Evolutionary conservation across 305 asterid genomes (phyloP), one percentile per base, ranked within the genome.

Genomic region (Fraxinus latifolia): DNA sequence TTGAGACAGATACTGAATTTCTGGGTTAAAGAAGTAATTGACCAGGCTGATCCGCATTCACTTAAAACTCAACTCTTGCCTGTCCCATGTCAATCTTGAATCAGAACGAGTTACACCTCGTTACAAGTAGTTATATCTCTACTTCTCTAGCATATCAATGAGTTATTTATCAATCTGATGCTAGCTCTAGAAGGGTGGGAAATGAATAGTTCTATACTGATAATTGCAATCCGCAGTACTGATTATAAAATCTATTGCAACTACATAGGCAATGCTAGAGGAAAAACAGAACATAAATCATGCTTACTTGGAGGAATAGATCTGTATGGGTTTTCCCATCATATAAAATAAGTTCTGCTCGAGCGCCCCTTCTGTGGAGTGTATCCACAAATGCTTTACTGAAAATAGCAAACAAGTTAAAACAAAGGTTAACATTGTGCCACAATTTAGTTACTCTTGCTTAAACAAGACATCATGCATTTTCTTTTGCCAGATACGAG

Each of bases 281-380:
- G 53, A 37, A 58, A 32, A 71, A 58, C 2, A 25, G 65, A 15
- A 44, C 32, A 86, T 11, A 80, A 75, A 55, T 55, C 74, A 82
- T 80, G 70, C 91, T 89, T 84, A 94, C 99, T 84, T 96, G 99
- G 81, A 96, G 91, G 90, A 96, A 96, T 79, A 96, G 82, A 90
- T 96, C 99, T 19, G 98, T 93, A 85, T 95, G 99, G 74, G 97
- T 91, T 89, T 95, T 96, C 78, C 98, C 99, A 3, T 92, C 84
- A 76, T 93, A 96, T 84, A 93, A 79, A 65, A 95, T 84, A 82
- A 89, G 89, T 68, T 91, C 97, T 37, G 91, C 97, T 84, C 77
- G 87, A 80, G 93, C 97, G 76, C 98, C 98, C 25, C 87, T 86
- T 78, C 78, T 83, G 76, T 72, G 86, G 44, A 96, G 97, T 60